Percentiles rank a stretch among this genome's conserved stretches.
These are phyloP conservation scores for Boechera divaricarpa DNA, from an alignment of 345 rosid species.

Conservation along the genomic window DNA sequence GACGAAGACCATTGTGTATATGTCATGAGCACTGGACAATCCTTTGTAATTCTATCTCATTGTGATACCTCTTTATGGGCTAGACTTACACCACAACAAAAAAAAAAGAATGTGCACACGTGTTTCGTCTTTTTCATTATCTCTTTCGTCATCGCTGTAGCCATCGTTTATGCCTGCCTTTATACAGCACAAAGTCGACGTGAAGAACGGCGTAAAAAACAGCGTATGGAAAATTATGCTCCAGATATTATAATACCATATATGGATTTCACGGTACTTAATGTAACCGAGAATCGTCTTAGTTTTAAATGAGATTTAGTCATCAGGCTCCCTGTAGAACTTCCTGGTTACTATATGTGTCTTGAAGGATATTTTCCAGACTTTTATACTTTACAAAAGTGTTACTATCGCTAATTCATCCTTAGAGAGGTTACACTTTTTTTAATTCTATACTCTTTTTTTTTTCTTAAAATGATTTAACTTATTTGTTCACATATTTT, in stretches of 20 bases:
- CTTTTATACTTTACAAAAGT: neutral
- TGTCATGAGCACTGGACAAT: too few relatives aligned
- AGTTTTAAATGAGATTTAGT: slow-evolving; percentile 2
- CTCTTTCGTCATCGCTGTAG: too few relatives aligned
- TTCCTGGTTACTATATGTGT: neutral
- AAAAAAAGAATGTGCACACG: too few relatives aligned
- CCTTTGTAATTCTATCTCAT: too few relatives aligned
- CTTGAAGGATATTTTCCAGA: slow-evolving; percentile 12
- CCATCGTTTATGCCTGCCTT: neutral
- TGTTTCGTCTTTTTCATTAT: too few relatives aligned
- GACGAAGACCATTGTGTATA: too few relatives aligned
- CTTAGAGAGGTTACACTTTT: neutral
- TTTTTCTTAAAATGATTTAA: neutral
- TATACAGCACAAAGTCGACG: too few relatives aligned
- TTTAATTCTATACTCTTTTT: neutral
- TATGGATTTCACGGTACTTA: slow-evolving; percentile 9
- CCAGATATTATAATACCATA: slow-evolving; percentile 4
- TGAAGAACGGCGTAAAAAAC: neutral
- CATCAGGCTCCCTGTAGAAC: neutral
- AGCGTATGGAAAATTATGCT: neutral
- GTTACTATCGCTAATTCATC: slow-evolving; percentile 15
- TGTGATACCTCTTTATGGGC: neutral
- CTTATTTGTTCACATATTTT: neutral
- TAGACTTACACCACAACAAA: neutral
- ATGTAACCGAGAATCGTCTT: neutral